These are phyloP conservation scores for Torulaspora indica DNA, from an alignment of 805 yeast species.

Conservation along the genomic window DNA sequence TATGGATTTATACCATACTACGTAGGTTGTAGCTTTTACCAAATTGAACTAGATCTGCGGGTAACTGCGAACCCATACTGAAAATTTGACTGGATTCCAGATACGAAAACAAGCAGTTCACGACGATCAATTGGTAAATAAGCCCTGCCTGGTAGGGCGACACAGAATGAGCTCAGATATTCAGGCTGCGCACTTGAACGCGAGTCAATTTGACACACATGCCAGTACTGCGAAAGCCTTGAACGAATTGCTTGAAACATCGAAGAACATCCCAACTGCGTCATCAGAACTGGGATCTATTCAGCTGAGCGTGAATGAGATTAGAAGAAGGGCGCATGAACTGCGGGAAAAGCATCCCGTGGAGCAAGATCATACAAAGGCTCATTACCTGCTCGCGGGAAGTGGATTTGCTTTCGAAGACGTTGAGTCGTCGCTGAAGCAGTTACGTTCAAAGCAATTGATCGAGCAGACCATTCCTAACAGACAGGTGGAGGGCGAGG, in stretches of 20 bases:
- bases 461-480: constrained; percentile 23
- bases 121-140: neutral
- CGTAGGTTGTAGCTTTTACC: neutral
- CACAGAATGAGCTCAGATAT: constrained; percentile 7
- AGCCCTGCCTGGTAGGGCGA: neutral
- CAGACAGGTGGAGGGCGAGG: constrained; percentile 36
- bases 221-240: constrained; percentile 35
- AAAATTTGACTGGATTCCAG: neutral
- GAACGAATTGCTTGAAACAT: constrained; percentile 71
- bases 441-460: constrained; percentile 42
- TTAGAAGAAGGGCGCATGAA: constrained; percentile 60
- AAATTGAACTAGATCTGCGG: neutral
- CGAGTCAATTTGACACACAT: constrained; percentile 4
- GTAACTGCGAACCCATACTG: neutral
- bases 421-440: constrained; percentile 54
- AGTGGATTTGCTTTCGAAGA: constrained; percentile 86
- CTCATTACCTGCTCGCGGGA: constrained; percentile 84
- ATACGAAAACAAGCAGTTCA: neutral
- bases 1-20: constrained; percentile 39
- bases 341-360: constrained; percentile 46
- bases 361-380: constrained; percentile 51
- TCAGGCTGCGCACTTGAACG: constrained; percentile 6
- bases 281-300: constrained; percentile 71
- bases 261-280: constrained; percentile 64
- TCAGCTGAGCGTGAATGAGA: constrained; percentile 73